These are phyloP conservation scores for Botryosphaeria agaves DNA, from an alignment of 2,329 filamentous ascomycete species.

Conservation along the genomic window DNA sequence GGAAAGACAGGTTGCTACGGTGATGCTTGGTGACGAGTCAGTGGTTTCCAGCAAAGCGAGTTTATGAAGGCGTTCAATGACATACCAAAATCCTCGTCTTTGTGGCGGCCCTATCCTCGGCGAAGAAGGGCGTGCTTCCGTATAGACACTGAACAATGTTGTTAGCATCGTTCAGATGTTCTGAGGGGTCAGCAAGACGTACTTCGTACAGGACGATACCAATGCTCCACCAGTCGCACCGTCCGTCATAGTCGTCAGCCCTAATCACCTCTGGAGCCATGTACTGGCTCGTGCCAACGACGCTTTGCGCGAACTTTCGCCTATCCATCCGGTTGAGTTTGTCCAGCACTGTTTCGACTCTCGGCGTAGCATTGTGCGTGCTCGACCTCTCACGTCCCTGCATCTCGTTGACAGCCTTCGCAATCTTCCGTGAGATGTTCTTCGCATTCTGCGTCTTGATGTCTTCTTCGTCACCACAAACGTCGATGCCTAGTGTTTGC, in stretches of 20 bases:
- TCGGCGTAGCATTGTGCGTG: slow-evolving; percentile 8
- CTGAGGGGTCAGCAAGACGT: slow-evolving; percentile 3
- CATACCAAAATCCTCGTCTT: slow-evolving; percentile 70
- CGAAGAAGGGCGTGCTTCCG: slow-evolving; percentile 77
- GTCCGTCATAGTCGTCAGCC: slow-evolving; percentile 70
- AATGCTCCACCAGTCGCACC: slow-evolving; percentile 95
- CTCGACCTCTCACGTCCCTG: neutral
- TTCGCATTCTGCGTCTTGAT: slow-evolving; percentile 11
- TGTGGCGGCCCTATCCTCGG: slow-evolving; percentile 64
- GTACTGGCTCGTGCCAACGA: slow-evolving; percentile 93
- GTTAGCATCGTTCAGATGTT: slow-evolving; percentile 1
- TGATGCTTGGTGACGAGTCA: slow-evolving; percentile 46
- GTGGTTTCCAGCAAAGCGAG: neutral
- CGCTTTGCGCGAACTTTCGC: slow-evolving; percentile 59
- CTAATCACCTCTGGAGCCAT: slow-evolving; percentile 91
- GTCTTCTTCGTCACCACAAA: slow-evolving; percentile 55
- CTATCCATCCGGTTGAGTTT: slow-evolving; percentile 32
- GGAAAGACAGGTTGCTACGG: slow-evolving; percentile 52
- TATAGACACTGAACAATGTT: slow-evolving; percentile 55
- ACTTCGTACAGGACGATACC: slow-evolving; percentile 84
- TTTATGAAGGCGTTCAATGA: no score
- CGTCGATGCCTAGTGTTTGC: slow-evolving; percentile 53
- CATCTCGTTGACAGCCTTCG: slow-evolving; percentile 19
- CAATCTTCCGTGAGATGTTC: slow-evolving; percentile 9
- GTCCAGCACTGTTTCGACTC: slow-evolving; percentile 18